Evolutionary conservation across 2,329 filamentous ascomycete species (phyloP).

Genomic region (Ceratocystis diversiconidia): DNA sequence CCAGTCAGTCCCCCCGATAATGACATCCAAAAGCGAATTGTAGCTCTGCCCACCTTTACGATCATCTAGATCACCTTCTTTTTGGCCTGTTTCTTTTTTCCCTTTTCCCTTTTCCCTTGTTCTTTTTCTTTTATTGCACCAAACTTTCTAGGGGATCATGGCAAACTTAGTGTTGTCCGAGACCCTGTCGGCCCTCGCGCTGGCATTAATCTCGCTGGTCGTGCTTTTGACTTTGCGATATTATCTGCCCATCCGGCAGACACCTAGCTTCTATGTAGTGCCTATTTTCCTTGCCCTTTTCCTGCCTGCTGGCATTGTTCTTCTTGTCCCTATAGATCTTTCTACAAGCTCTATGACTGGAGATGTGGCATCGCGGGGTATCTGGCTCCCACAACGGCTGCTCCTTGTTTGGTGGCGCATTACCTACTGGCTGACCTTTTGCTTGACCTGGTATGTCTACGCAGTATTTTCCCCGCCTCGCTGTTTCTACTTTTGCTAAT

Average conservation of each 20-base stretch:
- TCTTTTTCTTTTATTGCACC: neutral
- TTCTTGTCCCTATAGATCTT: constrained; percentile 90
- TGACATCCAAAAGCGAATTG: neutral
- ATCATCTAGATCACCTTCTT: neutral
- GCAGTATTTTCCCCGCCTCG: neutral
- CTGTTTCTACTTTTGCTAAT: neutral
- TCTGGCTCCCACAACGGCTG: constrained; percentile 71
- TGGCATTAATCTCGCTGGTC: constrained; percentile 58
- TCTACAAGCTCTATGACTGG: constrained; percentile 68
- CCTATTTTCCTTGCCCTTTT: constrained; percentile 95
- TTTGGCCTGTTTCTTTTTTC: neutral
- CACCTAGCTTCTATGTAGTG: constrained; percentile 75
- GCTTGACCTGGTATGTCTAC: constrained; percentile 64
- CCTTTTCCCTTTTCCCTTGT: neutral
- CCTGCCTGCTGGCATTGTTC: constrained; percentile 76
- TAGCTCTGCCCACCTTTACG: neutral
- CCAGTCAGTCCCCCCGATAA: neutral
- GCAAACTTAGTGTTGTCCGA: constrained; percentile 50
- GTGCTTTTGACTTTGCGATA: constrained; percentile 76
- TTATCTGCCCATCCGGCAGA: constrained; percentile 80
- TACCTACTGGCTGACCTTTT: constrained; percentile 93
- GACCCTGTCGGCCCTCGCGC: constrained; percentile 59
- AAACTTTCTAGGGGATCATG: neutral
- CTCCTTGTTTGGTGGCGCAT: constrained; percentile 86
- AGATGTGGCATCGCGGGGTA: constrained; percentile 56